Evolutionary conservation across 2,329 filamentous ascomycete species (phyloP), one percentile per base, ranked within the genome.

Genomic region (Calycina marina): DNA sequence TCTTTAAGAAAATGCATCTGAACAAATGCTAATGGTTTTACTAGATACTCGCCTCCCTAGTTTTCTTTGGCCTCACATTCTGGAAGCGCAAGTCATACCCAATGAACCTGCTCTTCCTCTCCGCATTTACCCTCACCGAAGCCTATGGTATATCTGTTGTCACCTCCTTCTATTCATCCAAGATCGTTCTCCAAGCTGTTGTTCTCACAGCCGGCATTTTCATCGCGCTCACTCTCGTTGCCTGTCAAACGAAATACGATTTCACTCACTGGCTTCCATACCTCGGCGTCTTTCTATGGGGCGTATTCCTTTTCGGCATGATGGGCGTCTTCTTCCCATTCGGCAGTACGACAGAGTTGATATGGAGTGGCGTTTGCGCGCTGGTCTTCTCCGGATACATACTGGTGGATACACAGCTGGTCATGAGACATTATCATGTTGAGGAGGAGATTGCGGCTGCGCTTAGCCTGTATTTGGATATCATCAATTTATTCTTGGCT

Each of bases 191-290:
- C 29, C 78, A 93, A 58, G 90, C 90, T 11, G 77, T 93, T 18
- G 59, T 93, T 43, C 73, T 98, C 36, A 98, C 90, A 31, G 78
- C 76, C 11, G 80, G 77, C 31, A 81, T 86, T 51, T 86, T 88
- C 52, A 63, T 83, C 47, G 73, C 82, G 50, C 69, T 85, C 31
- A 83, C 78, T 1, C 58, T 86, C 27, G 96, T 98, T 56, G 90
- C 90, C 30, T 93, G 86, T 70, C 90, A 98, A 64, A 82, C 81
- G 43, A 93, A 92, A 57, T 98, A 98, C 54, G 90, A 98, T 63
- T 98, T 98, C 56, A 96, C 88, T 1, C 78, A 73, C 42, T 98
- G 90, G 88, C 82, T 88, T 65, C 88, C 90, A 12, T 96, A 94
- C 55, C 72, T 96, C 3, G 92, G 92, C 50, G 86, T 86, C 37